phyloP scores from a whole-genome alignment of 192 early-diverging fungal species.

The Coemansia sp. region DNA sequence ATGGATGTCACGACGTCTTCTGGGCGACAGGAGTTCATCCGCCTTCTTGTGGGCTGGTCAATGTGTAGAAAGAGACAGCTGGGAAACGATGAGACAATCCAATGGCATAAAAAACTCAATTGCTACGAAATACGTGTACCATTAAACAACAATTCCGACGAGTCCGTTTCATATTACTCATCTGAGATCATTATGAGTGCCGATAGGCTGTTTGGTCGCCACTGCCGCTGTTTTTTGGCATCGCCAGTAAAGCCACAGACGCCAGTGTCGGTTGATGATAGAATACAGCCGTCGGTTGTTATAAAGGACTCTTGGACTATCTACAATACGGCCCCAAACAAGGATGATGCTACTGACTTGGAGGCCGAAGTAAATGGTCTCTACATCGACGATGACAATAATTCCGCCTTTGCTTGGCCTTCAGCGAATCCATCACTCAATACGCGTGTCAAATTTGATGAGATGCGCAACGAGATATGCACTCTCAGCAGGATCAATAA shows the following conservation, averaged over 20 bases:
- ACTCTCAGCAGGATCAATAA: conserved; percentile 7
- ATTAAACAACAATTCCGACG: background rate
- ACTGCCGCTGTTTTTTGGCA: conserved; percentile 7
- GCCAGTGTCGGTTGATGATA: background rate
- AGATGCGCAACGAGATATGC: background rate
- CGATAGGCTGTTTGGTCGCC: conserved; percentile 5
- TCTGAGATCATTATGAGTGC: background rate
- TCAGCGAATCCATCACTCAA: background rate
- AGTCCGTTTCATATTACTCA: background rate
- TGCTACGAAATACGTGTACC: conserved; percentile 6
- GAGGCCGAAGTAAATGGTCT: background rate
- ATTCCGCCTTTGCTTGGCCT: background rate
- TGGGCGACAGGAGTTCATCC: conserved; percentile 10
- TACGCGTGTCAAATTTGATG: background rate
- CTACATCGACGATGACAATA: background rate
- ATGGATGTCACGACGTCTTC: background rate
- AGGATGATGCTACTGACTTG: background rate
- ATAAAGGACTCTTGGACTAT: conserved; percentile 8
- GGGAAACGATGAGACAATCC: conserved; percentile 7
- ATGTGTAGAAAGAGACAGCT: conserved; percentile 7
- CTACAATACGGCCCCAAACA: background rate
- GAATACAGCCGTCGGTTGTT: background rate
- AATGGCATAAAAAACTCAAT: background rate
- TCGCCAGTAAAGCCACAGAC: background rate
- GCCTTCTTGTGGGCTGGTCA: conserved; percentile 9